Evolutionary conservation across 306 rosid genomes (phyloP), one percentile per base, ranked within the genome.

Genomic region (Lithocarpus polystachyus): DNA sequence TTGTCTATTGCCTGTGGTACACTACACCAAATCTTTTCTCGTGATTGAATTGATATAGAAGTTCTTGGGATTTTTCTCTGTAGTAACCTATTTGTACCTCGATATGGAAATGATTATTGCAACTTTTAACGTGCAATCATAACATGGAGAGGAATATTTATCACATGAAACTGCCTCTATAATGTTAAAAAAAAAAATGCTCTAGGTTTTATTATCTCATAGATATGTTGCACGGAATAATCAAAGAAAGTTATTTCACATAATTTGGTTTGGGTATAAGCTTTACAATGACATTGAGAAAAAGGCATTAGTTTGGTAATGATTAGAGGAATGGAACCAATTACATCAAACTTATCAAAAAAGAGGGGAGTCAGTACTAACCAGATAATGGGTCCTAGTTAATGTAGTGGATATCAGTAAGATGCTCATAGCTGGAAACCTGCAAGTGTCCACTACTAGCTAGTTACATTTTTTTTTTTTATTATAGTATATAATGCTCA

Each of bases 111-210:
- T 68, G 9, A 68, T 62, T 33, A 73, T 64, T 7, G 54, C 33
- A 62, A 29, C 67, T 28, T 73, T 65, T 73, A 14, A 57, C 65
- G n/a, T 73, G 78, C 48, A 80, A 52, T 79, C 68, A 79, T 73
- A 59, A 72, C 72, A n/a, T 28, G 71, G 35, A 71, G 20, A 15
- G 53, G 53, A 48, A 48, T 48, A 48, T 48, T 40, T 40, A 48
- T 48, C 17, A 48, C 17, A 48, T 12, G 53, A 48, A 48, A 11
- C 53, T 48, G 53, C 14, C 53, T 12, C 17, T 3, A 48, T 48
- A 3, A 48, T 48, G 53, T 12, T 0, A 11, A 3, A 12, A 48
- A 35, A 35, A 35, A 35, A 48, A 48, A 12, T 48, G 53, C 53
- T 12, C 53, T 48, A 48, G 53, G 53, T 48, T 13, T 6, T 29